A percentile compares a stretch with the other conserved stretches of the same genome.
Evolutionary conservation across 768 basidiomycete species (phyloP).

Genomic region (Chalciporus pseudorubinellus): DNA sequence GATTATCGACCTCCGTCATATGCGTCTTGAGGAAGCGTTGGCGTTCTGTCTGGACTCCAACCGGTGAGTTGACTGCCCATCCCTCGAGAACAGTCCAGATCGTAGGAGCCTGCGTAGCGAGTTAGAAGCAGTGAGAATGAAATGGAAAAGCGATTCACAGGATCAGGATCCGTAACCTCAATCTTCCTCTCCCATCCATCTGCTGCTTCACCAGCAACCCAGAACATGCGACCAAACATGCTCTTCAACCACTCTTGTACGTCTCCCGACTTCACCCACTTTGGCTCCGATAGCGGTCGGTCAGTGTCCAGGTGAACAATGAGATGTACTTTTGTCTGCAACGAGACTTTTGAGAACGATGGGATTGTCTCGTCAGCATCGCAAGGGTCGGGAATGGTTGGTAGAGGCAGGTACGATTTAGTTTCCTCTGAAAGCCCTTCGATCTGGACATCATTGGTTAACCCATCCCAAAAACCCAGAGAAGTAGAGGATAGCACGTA

Average conservation of each 20-base stretch:
- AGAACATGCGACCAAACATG: constrained; percentile 86
- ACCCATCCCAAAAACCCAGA: neutral
- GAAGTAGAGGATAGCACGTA: constrained; percentile 37
- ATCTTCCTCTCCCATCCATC: constrained; percentile 96
- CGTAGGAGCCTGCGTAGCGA: constrained; percentile 70
- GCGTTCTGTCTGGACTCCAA: constrained; percentile 72
- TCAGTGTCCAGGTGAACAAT: constrained; percentile 80
- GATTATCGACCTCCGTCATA: constrained; percentile 80
- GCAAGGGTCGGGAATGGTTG: constrained; percentile 39
- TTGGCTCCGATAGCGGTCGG: constrained; percentile 89
- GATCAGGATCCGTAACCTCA: constrained; percentile 89
- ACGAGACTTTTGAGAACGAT: constrained; percentile 55
- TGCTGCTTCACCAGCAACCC: constrained; percentile 79
- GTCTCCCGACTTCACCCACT: constrained; percentile 95
- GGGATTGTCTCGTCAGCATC: constrained; percentile 67
- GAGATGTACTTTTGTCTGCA: constrained; percentile 61
- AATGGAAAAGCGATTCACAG: constrained; percentile 53
- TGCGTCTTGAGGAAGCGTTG: constrained; percentile 88
- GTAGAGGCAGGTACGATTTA: constrained; percentile 65
- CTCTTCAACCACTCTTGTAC: constrained; percentile 91
- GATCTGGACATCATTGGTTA: constrained; percentile 44
- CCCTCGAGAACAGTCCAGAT: constrained; percentile 87
- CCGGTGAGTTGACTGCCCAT: constrained; percentile 84
- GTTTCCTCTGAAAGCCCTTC: constrained; percentile 71
- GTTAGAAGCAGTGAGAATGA: neutral